Conservation (phyloP, 208 protist species). For the Acanthamoeba castellanii region DNA sequence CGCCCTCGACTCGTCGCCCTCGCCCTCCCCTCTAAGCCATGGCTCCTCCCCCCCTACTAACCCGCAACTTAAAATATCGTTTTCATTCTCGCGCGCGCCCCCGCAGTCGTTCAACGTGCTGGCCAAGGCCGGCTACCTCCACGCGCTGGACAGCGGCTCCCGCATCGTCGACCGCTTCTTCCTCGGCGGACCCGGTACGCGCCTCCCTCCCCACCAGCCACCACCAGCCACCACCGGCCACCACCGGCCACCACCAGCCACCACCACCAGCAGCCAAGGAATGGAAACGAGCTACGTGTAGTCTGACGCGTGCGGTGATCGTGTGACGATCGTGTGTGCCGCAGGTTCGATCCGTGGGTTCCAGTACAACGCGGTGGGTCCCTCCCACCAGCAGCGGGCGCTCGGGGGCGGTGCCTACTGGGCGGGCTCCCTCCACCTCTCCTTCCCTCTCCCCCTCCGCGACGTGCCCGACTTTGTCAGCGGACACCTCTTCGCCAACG, state of each 20-base stretch:
- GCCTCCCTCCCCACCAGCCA: background rate
- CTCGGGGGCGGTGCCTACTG: background rate
- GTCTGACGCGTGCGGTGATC: too few relatives aligned
- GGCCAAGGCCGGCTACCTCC: constrained; percentile 3
- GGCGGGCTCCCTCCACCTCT: background rate
- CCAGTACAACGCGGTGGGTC: background rate
- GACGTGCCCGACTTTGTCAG: constrained; percentile 20
- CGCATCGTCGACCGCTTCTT: constrained; percentile 18
- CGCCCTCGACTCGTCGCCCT: too few relatives aligned
- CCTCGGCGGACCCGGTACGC: background rate
- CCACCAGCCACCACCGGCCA: too few relatives aligned
- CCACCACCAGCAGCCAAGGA: too few relatives aligned
- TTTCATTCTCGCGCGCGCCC: background rate
- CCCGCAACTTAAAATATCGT: too few relatives aligned
- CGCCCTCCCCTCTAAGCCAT: too few relatives aligned
- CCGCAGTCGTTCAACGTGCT: background rate
- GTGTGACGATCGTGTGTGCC: background rate
- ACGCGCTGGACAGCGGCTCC: background rate
- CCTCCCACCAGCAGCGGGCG: background rate
- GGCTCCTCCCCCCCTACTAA: too few relatives aligned
- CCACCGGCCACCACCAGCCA: too few relatives aligned
- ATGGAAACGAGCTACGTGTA: too few relatives aligned
- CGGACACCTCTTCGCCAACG: constrained; percentile 29
- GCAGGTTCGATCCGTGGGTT: constrained; percentile 2
- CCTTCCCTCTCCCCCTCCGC: constrained; percentile 19